phyloP scores from a whole-genome alignment of 1,139 yeast genomes.

The Keqinozyma sinolaborantium region DNA sequence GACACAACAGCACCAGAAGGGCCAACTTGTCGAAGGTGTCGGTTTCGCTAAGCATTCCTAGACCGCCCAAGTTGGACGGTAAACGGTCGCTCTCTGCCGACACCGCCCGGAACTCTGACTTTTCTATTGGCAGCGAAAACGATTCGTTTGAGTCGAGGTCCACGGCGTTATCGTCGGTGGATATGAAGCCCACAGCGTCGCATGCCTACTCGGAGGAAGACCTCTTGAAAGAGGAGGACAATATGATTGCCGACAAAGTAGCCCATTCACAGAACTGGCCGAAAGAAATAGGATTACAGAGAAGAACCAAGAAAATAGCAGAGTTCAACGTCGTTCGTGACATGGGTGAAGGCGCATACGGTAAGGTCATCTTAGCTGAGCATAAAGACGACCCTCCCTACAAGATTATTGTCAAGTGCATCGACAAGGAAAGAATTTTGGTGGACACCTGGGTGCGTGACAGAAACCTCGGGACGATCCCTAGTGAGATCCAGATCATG shows the following conservation, averaged over 20 bases:
- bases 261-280: constrained; percentile 49
- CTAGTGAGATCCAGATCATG: constrained; percentile 92
- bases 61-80: background rate
- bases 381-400: constrained; percentile 61
- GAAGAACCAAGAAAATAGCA: constrained; percentile 63
- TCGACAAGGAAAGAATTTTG: constrained; percentile 84
- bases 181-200: background rate
- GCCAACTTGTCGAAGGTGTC: constrained; percentile 14
- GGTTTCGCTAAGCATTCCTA: background rate
- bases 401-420: constrained; percentile 79
- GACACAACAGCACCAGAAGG: constrained; percentile 35
- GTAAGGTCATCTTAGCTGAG: constrained; percentile 80
- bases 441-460: constrained; percentile 98
- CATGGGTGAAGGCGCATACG: constrained; percentile 97
- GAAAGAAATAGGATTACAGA: constrained; percentile 49
- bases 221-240: constrained; percentile 43
- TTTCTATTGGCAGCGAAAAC: background rate
- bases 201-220: constrained; percentile 33
- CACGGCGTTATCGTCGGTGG: background rate
- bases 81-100: background rate
- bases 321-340: constrained; percentile 72
- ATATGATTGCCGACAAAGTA: constrained; percentile 31
- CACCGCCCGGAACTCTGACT: background rate
- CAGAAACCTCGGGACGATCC: constrained; percentile 84
- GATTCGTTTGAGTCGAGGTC: background rate